Evolutionary conservation across 257 asterid genomes (phyloP).

Genomic region (Eucommia ulmoides): DNA sequence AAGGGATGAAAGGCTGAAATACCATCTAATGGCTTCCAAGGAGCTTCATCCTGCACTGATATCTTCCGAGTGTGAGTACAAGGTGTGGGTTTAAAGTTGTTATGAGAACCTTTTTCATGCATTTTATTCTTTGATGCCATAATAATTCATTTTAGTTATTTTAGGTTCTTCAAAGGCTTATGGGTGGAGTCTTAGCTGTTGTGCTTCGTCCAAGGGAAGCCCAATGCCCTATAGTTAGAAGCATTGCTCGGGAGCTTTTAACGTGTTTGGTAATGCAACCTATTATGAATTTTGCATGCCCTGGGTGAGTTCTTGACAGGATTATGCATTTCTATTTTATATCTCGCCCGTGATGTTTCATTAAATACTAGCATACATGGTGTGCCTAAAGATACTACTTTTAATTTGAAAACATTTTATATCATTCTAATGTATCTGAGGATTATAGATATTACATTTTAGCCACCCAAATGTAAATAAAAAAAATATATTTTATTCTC

Average conservation of each 20-base stretch:
- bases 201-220: conserved; percentile 94
- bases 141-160: too few relatives aligned
- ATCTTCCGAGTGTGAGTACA: conserved; percentile 98
- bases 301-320: conserved; percentile 44
- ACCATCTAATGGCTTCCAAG: conserved; percentile 68
- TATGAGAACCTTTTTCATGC: conserved; percentile 17
- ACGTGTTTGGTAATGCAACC: conserved; percentile 96
- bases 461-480: too few relatives aligned
- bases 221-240: conserved; percentile 82
- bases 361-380: too few relatives aligned
- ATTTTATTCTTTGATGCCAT: too few relatives aligned
- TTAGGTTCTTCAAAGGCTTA: conserved; percentile 89
- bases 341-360: too few relatives aligned
- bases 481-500: too few relatives aligned
- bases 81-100: conserved; percentile 79
- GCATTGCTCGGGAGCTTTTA: conserved; percentile 89
- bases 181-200: conserved; percentile 81
- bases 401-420: too few relatives aligned
- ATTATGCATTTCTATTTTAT: neutral
- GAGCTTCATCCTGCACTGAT: conserved; percentile 98
- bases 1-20: conserved; percentile 95
- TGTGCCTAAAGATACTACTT: too few relatives aligned
- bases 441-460: too few relatives aligned
- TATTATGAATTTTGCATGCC: conserved; percentile 82
- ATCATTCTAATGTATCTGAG: too few relatives aligned